phyloP scores from a whole-genome alignment of 371 early-diverging fungal genomes.

The Mucor mucedo region DNA sequence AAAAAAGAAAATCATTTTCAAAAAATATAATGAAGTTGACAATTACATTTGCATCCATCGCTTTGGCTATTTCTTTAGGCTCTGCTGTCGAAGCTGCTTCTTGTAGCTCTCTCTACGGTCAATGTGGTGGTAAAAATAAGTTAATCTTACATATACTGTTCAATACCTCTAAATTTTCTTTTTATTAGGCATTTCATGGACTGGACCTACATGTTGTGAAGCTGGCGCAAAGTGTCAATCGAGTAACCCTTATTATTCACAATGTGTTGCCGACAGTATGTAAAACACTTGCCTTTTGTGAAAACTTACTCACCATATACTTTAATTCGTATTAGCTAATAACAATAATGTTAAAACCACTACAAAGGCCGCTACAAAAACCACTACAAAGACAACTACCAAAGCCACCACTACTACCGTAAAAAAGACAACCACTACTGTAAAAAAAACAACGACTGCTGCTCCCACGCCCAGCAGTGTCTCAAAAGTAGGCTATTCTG shows the following conservation, averaged over 20 bases:
- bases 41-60: slow-evolving; percentile 2
- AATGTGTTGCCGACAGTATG: not conserved
- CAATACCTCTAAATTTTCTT: not conserved
- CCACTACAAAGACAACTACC: not conserved
- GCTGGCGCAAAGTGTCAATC: not conserved
- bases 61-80: too few species aligned
- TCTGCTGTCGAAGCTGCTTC: not conserved
- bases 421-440: not conserved
- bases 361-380: not conserved
- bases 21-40: slow-evolving; percentile 4
- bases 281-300: not conserved
- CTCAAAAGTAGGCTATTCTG: slow-evolving; percentile 3
- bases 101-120: slow-evolving; percentile 8
- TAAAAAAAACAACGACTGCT: not conserved
- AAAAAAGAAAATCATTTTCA: too few species aligned
- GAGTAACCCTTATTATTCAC: not conserved
- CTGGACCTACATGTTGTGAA: not conserved
- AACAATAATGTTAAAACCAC: not conserved
- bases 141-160: not conserved
- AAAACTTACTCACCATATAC: not conserved
- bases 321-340: not conserved
- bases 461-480: not conserved
- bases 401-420: not conserved
- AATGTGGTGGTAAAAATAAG: slow-evolving; percentile 4
- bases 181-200: not conserved